A percentile compares a stretch with the other conserved stretches of the same genome.
These are phyloP conservation scores for Dryadomyces quercivorus DNA, from an alignment of 2,329 filamentous ascomycete genomes.

Conservation along the genomic window DNA sequence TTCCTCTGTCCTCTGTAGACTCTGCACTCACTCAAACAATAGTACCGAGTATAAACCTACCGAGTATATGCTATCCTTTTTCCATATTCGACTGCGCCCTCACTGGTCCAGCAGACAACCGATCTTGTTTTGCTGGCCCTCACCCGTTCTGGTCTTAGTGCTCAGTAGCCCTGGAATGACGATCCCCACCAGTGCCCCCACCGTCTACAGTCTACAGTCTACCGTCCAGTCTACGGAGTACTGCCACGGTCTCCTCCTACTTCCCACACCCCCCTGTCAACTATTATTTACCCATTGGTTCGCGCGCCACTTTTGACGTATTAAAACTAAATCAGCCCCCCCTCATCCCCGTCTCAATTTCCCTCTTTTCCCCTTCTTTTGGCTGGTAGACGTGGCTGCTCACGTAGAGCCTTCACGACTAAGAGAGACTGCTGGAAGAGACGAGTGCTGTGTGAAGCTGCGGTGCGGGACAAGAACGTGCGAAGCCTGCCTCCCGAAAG, in stretches of 20 bases:
- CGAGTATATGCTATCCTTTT: not conserved
- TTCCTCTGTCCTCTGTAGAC: too few relatives aligned
- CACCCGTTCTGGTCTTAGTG: not conserved
- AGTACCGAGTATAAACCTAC: too few relatives aligned
- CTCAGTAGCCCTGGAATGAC: constrained; percentile 1
- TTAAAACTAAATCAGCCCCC: constrained; percentile 10
- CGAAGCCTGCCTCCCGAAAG: too few relatives aligned
- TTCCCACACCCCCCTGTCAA: not conserved
- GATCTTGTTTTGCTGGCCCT: not conserved
- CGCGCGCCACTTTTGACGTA: constrained; percentile 6
- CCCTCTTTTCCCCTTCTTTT: not conserved
- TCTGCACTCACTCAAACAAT: too few relatives aligned
- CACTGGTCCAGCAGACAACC: not conserved
- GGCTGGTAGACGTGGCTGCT: constrained; percentile 8
- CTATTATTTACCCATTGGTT: not conserved
- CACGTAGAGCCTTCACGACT: constrained; percentile 2
- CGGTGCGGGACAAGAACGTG: not conserved
- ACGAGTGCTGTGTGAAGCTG: not conserved
- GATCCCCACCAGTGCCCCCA: not conserved
- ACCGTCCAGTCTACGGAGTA: too few relatives aligned
- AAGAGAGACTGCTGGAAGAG: not conserved
- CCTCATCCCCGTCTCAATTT: constrained; percentile 4
- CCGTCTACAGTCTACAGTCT: not conserved
- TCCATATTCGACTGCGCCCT: not conserved
- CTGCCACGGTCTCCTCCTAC: not conserved